Evolutionary conservation across 345 rosid genomes (phyloP).

Genomic region (Salix viminalis): DNA sequence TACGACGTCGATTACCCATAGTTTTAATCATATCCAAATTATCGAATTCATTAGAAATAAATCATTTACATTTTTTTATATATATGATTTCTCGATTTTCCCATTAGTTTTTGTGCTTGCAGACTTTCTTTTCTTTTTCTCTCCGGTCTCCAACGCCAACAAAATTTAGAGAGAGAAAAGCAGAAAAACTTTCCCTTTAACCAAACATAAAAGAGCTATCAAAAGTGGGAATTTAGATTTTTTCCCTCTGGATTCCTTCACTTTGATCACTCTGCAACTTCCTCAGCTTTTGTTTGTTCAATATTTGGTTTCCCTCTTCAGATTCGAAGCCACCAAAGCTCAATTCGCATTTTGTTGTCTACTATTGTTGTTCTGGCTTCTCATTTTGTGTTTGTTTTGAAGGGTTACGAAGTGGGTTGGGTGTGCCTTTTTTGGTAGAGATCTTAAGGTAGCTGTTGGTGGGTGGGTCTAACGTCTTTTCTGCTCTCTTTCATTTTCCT

Average conservation of each 20-base stretch:
- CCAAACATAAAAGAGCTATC: slow-evolving; percentile 39
- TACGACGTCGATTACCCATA: slow-evolving; percentile 9
- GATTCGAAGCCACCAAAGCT: slow-evolving; percentile 19
- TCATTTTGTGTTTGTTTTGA: slow-evolving; percentile 15
- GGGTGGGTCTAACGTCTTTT: slow-evolving; percentile 28
- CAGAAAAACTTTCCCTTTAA: slow-evolving; percentile 51
- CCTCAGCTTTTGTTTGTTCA: slow-evolving; percentile 1
- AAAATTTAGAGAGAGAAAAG: slow-evolving; percentile 10
- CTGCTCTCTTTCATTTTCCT: slow-evolving; percentile 1
- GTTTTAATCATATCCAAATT: neutral
- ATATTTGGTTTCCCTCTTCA: slow-evolving; percentile 28
- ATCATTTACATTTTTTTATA: neutral
- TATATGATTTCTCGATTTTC: neutral
- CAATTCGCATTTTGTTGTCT: neutral
- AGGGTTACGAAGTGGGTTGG: slow-evolving; percentile 30
- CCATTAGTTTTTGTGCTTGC: neutral
- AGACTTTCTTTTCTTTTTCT: slow-evolving; percentile 5
- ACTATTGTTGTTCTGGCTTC: neutral
- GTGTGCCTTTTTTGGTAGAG: slow-evolving; percentile 31
- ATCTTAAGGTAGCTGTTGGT: slow-evolving; percentile 25
- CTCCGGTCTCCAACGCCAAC: slow-evolving; percentile 23
- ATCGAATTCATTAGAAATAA: neutral
- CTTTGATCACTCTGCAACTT: slow-evolving; percentile 27
- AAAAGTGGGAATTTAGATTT: slow-evolving; percentile 42
- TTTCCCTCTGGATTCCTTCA: slow-evolving; percentile 34